Percentiles rank a stretch among this genome's conserved stretches.
Evolutionary conservation across 2,329 filamentous ascomycete species (phyloP).

Genomic region (Sphaerulina vaccinii): DNA sequence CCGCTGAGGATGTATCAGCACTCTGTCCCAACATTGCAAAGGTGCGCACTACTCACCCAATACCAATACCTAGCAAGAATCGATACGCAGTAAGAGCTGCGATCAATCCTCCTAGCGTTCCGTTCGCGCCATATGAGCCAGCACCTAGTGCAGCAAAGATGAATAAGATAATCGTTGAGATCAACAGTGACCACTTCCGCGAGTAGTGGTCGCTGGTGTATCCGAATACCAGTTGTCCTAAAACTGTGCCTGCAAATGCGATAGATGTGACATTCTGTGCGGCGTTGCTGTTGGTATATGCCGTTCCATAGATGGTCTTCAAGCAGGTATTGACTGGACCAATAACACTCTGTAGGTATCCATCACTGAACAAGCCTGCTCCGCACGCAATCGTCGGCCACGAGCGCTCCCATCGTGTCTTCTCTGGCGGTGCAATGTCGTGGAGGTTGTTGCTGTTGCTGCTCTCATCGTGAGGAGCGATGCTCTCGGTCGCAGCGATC

Average conservation of each 20-base stretch:
- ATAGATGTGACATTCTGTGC: constrained; percentile 76
- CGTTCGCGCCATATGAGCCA: constrained; percentile 72
- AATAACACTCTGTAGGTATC: constrained; percentile 90
- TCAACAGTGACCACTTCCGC: constrained; percentile 74
- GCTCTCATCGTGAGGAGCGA: background rate
- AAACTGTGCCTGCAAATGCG: constrained; percentile 75
- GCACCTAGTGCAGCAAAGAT: constrained; percentile 78
- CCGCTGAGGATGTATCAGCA: constrained; percentile 37
- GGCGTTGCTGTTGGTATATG: constrained; percentile 68
- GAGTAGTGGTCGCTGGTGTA: constrained; percentile 81
- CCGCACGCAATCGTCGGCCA: constrained; percentile 85
- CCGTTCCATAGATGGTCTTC: constrained; percentile 61
- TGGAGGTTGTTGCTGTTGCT: background rate
- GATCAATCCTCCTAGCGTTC: constrained; percentile 68
- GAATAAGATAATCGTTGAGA: constrained; percentile 80
- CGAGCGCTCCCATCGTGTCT: constrained; percentile 48
- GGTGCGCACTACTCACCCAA: constrained; percentile 33
- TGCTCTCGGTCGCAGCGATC: constrained; percentile 2
- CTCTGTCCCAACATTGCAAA: constrained; percentile 34
- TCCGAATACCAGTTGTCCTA: constrained; percentile 79
- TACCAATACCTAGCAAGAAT: constrained; percentile 66
- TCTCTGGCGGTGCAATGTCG: constrained; percentile 17
- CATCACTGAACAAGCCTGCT: constrained; percentile 85
- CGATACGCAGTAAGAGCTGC: constrained; percentile 77
- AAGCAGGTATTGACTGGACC: constrained; percentile 83